phyloP scores from a whole-genome alignment of 116 monocot species.

The Iris pallida region DNA sequence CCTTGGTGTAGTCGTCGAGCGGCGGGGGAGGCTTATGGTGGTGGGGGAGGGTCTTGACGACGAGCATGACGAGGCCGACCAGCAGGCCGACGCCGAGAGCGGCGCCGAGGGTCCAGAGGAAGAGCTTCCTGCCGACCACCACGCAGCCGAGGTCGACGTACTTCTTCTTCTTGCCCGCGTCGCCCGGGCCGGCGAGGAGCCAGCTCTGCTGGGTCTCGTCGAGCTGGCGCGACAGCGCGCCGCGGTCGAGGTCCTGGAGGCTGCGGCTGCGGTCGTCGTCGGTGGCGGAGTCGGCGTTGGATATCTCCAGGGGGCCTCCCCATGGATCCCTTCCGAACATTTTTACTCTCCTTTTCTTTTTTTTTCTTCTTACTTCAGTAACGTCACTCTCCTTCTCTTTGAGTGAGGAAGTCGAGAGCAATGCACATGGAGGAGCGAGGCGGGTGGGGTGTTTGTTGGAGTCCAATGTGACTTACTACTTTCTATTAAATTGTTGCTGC shows the following conservation, averaged over 20 bases:
- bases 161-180: slow-evolving; percentile 22
- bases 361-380: neutral
- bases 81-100: slow-evolving; percentile 15
- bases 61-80: slow-evolving; percentile 21
- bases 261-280: slow-evolving; percentile 72
- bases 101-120: slow-evolving; percentile 21
- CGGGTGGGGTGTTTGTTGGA: too few relatives aligned
- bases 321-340: slow-evolving; percentile 91
- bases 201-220: slow-evolving; percentile 99
- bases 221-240: slow-evolving; percentile 56
- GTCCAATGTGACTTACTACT: too few relatives aligned
- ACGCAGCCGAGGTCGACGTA: slow-evolving; percentile 33
- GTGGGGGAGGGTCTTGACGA: slow-evolving; percentile 25
- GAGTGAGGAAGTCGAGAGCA: too few relatives aligned
- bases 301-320: slow-evolving; percentile 86
- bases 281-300: slow-evolving; percentile 77
- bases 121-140: slow-evolving; percentile 29
- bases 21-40: slow-evolving; percentile 24
- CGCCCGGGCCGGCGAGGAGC: slow-evolving; percentile 62
- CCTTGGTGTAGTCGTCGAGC: slow-evolving; percentile 20
- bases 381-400: neutral
- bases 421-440: too few relatives aligned
- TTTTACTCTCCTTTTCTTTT: slow-evolving; percentile 2
- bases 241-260: slow-evolving; percentile 62
- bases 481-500: too few relatives aligned